phyloP scores from a whole-genome alignment of 1,139 yeast genomes.

The Saccharomyces hybrid region DNA sequence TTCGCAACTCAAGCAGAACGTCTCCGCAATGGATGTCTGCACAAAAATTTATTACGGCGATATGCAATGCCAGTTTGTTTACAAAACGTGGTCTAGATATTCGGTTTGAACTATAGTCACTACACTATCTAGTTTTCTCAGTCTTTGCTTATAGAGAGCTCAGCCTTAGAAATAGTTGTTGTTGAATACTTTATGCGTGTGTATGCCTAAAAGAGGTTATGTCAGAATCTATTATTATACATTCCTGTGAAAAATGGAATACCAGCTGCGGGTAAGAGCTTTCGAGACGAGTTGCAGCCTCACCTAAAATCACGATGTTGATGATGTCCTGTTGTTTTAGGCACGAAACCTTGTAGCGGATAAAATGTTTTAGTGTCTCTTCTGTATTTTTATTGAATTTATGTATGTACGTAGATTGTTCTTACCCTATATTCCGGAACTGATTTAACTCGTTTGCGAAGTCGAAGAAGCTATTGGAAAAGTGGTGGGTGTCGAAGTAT shows the following conservation, averaged over 20 bases:
- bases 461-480: not conserved
- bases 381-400: not conserved
- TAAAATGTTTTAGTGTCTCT: not conserved
- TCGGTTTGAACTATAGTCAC: not conserved
- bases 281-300: not conserved
- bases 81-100: not conserved
- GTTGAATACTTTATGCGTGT: not conserved
- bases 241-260: not conserved
- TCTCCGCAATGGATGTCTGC: not conserved
- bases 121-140: not conserved
- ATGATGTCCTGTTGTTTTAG: not conserved
- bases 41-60: not conserved
- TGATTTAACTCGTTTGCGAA: not conserved
- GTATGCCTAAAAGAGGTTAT: not conserved
- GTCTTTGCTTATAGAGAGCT: not conserved
- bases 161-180: not conserved
- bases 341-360: not conserved
- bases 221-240: not conserved
- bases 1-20: not conserved
- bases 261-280: not conserved
- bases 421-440: not conserved
- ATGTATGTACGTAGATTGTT: not conserved
- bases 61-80: not conserved
- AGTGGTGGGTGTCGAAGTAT: not conserved
- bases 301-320: not conserved